These are phyloP conservation scores for Camelina neglecta DNA, from an alignment of 345 rosid genomes.

Conservation along the genomic window DNA sequence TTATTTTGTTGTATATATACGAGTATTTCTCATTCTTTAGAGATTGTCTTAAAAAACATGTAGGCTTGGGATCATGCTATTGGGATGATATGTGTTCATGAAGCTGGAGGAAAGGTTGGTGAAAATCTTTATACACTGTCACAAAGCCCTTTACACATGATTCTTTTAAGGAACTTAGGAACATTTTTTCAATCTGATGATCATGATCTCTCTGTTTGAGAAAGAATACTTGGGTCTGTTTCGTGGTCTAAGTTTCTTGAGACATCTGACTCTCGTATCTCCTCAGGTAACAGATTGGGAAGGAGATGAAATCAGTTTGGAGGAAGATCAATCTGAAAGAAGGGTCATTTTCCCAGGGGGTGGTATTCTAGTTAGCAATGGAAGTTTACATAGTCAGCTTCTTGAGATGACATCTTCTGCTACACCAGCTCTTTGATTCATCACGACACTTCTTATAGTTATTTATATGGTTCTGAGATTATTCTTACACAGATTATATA, in stretches of 20 bases:
- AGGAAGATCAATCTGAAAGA: conserved; percentile 65
- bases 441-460: not conserved
- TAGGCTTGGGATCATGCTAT: conserved; percentile 99
- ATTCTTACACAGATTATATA: not conserved
- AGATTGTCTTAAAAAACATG: conserved; percentile 30
- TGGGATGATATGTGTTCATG: conserved; percentile 82
- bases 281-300: conserved; percentile 79
- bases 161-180: not conserved
- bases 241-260: not conserved
- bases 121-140: not conserved
- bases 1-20: not conserved
- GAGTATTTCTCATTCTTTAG: conserved; percentile 3
- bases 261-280: not conserved
- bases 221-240: not conserved
- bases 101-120: conserved; percentile 92
- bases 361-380: conserved; percentile 72
- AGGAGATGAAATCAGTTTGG: conserved; percentile 60
- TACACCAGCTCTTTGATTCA: conserved; percentile 38
- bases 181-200: not conserved
- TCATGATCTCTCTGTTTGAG: conserved; percentile 7
- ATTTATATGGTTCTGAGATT: not conserved
- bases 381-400: conserved; percentile 55
- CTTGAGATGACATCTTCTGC: conserved; percentile 56
- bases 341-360: conserved; percentile 61
- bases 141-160: not conserved